These are phyloP conservation scores for Lodderomyces elongisporus DNA, from an alignment of 1,139 yeast genomes.

Conservation along the genomic window DNA sequence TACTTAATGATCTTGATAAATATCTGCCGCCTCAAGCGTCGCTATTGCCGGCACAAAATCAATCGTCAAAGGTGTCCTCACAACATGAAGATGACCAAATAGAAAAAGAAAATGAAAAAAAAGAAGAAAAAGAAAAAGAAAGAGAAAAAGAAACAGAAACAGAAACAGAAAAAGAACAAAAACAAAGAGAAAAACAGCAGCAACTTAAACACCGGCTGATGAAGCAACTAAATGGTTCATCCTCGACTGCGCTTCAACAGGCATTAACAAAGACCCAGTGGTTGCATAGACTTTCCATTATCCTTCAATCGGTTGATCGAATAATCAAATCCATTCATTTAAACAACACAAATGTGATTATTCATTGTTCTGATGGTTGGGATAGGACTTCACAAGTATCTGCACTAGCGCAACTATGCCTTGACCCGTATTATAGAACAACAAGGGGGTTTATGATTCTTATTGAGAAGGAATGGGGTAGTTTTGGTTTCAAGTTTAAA, in stretches of 20 bases:
- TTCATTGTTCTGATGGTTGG: conserved; percentile 99
- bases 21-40: conserved; percentile 20
- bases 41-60: conserved; percentile 13
- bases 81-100: neutral
- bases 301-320: conserved; percentile 73
- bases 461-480: conserved; percentile 91
- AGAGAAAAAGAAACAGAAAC: neutral
- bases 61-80: neutral
- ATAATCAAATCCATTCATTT: conserved; percentile 75
- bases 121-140: too few relatives aligned
- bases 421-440: conserved; percentile 89
- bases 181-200: too few relatives aligned
- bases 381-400: conserved; percentile 91
- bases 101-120: neutral
- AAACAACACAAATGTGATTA: conserved; percentile 74
- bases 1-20: conserved; percentile 66
- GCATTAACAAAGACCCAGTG: conserved; percentile 66
- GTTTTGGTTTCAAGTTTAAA: conserved; percentile 88
- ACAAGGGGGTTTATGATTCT: conserved; percentile 79
- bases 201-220: too few relatives aligned
- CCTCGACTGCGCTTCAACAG: conserved; percentile 28
- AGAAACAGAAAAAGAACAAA: too few relatives aligned
- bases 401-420: conserved; percentile 76
- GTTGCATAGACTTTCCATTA: conserved; percentile 66
- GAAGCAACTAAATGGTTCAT: too few relatives aligned